These are phyloP conservation scores for Taphrina sp. DNA, from an alignment of 1,139 yeast species.

Conservation along the genomic window DNA sequence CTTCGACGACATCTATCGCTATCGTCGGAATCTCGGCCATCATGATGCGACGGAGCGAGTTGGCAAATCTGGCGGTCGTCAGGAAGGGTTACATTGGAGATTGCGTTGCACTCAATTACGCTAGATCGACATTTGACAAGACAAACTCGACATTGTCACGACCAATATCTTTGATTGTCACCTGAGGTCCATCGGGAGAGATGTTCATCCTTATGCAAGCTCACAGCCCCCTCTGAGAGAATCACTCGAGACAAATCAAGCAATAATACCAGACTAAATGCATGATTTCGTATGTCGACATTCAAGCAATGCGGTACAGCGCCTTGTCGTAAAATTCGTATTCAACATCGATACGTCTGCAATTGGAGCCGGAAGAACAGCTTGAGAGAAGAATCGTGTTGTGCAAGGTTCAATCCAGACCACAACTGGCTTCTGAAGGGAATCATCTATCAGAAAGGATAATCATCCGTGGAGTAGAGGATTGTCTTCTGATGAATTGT, in stretches of 20 bases:
- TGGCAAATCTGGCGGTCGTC: slow-evolving; percentile 57
- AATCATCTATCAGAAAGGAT: background rate
- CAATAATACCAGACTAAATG: too few relatives aligned
- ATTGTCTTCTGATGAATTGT: background rate
- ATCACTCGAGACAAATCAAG: too few relatives aligned
- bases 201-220: slow-evolving; percentile 16
- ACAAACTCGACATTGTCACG: slow-evolving; percentile 88
- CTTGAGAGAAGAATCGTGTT: too few relatives aligned
- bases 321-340: too few relatives aligned
- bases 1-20: slow-evolving; percentile 94
- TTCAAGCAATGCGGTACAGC: too few relatives aligned
- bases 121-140: slow-evolving; percentile 78
- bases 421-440: too few relatives aligned
- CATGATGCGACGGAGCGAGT: slow-evolving; percentile 87
- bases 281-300: too few relatives aligned
- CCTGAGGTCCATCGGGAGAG: slow-evolving; percentile 60
- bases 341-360: too few relatives aligned
- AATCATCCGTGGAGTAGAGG: background rate
- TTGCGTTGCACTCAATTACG: slow-evolving; percentile 46
- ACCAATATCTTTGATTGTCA: slow-evolving; percentile 82
- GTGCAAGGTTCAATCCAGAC: background rate
- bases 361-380: too few relatives aligned
- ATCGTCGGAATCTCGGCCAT: slow-evolving; percentile 61
- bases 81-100: background rate
- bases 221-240: too few relatives aligned